phyloP scores from a whole-genome alignment of 305 asterid species.

The Lippia alba region DNA sequence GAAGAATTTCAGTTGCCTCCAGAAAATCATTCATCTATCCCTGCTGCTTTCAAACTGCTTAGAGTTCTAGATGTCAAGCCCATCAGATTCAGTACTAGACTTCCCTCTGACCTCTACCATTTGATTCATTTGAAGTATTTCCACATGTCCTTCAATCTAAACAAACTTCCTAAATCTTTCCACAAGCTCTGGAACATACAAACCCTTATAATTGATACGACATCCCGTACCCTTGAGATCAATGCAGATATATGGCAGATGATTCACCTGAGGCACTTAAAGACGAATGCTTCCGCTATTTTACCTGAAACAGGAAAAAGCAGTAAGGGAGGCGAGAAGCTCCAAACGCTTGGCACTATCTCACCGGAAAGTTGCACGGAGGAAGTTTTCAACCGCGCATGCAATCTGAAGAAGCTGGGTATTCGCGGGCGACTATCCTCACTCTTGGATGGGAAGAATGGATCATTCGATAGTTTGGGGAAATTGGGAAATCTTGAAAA shows the following conservation, averaged over 20 bases:
- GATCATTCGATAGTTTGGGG: no score
- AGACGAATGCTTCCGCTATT: constrained; percentile 38
- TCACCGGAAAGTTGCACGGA: constrained; percentile 9
- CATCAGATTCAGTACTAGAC: constrained; percentile 10
- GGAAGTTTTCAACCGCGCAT: not conserved
- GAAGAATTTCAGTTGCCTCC: constrained; percentile 28
- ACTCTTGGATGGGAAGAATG: no score
- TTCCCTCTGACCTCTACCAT: constrained; percentile 32
- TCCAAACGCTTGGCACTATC: constrained; percentile 33
- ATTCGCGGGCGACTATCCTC: no score
- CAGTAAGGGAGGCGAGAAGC: not conserved
- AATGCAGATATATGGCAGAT: no score
- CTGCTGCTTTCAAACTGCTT: constrained; percentile 38
- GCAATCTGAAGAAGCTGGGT: no score
- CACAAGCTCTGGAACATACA: constrained; percentile 44
- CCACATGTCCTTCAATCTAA: constrained; percentile 29
- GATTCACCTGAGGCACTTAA: constrained; percentile 46
- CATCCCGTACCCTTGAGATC: constrained; percentile 15
- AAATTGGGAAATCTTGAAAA: no score
- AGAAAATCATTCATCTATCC: constrained; percentile 33
- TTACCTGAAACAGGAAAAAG: not conserved
- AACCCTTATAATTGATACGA: constrained; percentile 42
- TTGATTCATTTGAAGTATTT: constrained; percentile 46
- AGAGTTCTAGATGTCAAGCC: constrained; percentile 45
- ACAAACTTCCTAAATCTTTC: constrained; percentile 31